phyloP scores from a whole-genome alignment of 805 yeast genomes.

The Metschnikowia colocasiae region DNA sequence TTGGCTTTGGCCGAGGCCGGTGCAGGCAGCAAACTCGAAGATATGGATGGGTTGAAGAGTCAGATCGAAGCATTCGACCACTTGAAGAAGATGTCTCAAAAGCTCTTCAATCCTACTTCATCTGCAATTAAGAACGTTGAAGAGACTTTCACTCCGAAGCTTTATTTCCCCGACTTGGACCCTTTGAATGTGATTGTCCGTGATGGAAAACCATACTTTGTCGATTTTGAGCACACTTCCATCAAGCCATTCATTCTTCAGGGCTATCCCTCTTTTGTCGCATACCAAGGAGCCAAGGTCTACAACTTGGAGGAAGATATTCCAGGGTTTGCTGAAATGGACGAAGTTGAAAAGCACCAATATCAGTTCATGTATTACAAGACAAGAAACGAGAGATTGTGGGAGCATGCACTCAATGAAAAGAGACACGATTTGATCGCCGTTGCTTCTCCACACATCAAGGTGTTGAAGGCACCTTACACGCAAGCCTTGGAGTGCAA shows the following conservation, averaged over 20 bases:
- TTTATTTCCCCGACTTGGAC: slow-evolving; percentile 79
- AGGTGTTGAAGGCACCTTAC: slow-evolving; percentile 65
- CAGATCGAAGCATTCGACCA: slow-evolving; percentile 62
- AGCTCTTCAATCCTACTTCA: slow-evolving; percentile 53
- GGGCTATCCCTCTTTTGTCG: slow-evolving; percentile 76
- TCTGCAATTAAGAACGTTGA: slow-evolving; percentile 57
- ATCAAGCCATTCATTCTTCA: slow-evolving; percentile 80
- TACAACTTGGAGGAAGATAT: slow-evolving; percentile 72
- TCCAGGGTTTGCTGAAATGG: slow-evolving; percentile 62
- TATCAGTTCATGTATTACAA: slow-evolving; percentile 82
- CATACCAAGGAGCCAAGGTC: slow-evolving; percentile 85
- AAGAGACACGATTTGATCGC: slow-evolving; percentile 65
- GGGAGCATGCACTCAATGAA: slow-evolving; percentile 75
- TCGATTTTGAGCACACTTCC: slow-evolving; percentile 80
- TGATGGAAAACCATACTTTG: slow-evolving; percentile 42
- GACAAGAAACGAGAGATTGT: slow-evolving; percentile 85
- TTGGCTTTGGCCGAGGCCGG: slow-evolving; percentile 54
- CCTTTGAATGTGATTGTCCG: slow-evolving; percentile 77
- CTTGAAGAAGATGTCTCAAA: slow-evolving; percentile 52
- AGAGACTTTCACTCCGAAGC: slow-evolving; percentile 66
- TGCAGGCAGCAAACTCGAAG: slow-evolving; percentile 43
- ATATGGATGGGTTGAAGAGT: slow-evolving; percentile 40
- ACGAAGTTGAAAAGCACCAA: slow-evolving; percentile 72
- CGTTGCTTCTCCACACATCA: slow-evolving; percentile 80
- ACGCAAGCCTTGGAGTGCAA: slow-evolving; percentile 57